These are phyloP conservation scores for Trichoderma reesei DNA, from an alignment of 495 filamentous ascomycete genomes.

Conservation along the genomic window DNA sequence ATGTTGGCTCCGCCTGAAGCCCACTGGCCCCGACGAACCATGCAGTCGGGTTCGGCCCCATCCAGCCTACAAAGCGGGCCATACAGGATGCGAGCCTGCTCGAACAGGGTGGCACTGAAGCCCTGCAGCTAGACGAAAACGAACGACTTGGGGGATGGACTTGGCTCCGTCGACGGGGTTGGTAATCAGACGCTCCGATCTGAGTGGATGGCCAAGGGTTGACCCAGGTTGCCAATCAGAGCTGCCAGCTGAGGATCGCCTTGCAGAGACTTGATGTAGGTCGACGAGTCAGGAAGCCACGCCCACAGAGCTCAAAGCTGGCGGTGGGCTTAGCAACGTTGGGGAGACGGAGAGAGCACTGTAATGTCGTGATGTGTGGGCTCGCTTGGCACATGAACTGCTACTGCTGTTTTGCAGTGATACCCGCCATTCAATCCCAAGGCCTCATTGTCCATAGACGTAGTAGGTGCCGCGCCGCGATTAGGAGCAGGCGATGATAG, in stretches of 20 bases:
- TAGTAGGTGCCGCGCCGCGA: no score
- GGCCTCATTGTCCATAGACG: no score
- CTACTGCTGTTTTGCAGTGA: no score
- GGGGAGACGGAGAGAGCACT: neutral
- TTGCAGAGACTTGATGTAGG: neutral
- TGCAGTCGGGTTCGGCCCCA: slow-evolving; percentile 5
- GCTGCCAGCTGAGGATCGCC: slow-evolving; percentile 1
- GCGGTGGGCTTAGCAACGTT: neutral
- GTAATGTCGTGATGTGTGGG: no score
- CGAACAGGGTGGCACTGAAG: neutral
- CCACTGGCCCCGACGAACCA: neutral
- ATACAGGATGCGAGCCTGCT: neutral
- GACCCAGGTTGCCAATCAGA: neutral
- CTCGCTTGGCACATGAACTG: no score
- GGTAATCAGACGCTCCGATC: neutral
- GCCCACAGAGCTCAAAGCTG: no score
- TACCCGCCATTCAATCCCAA: no score
- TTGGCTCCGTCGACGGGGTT: neutral
- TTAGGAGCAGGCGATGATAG: no score
- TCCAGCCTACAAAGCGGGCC: slow-evolving; percentile 1
- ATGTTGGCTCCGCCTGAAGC: neutral
- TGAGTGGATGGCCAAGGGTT: neutral
- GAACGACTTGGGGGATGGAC: neutral
- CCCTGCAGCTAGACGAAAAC: neutral
- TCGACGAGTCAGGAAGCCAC: no score